Base-by-base conservation (phyloP, 1,139 yeast genomes). In the Trichomonascaceae sp. region DNA sequence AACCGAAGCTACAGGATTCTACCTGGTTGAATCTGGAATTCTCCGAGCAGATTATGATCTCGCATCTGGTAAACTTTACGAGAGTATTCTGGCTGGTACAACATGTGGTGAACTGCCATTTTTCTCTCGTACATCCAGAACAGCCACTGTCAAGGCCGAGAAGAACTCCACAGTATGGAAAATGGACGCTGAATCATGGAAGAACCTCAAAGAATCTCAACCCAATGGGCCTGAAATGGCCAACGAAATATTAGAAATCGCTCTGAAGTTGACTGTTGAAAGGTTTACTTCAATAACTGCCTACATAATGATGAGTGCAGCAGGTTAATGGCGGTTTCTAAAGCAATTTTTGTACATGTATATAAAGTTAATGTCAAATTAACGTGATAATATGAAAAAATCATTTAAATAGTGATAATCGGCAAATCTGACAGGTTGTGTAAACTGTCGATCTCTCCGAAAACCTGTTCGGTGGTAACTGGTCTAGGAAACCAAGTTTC, bases 61-160 rank as follows among this genome's bases (percentile, higher is more conserved):
- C 52, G 76, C 70, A 60, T 78, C 78, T 60, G 79, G 87, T 3
- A 81, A 79, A 47, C 77, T 91, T 41, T 80, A 79, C 55, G 93
- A 93, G 58, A 84, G 89, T 17, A 81, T 91, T 55, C 78, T 93
- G 38, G 95, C 96, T n/a, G 82, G 90, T 59, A 90, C 97, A 0
- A 84, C 95, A 3, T 87, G 90, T 69, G 99, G 99, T 2, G 90
- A 85, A 66, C 70, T 85, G 63, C 79, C 64, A 61, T 77, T 58
- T 75, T 79, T 69, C 74, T 79, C 64, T 69, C 81, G 44, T 77
- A 74, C 64, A 0, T 55, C 56, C n/a, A 61, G 74, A 15, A 67
- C 72, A 0, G 73, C 74, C n/a, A 67, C 70, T 0, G 61, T 75
- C 58, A 55, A 67, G 0, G 75, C 77, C 2, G 81, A 79, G 53